Evolutionary conservation across 164 flowering plant species (phyloP), one percentile per base, ranked within the genome.

Genomic region (Aristolochia contorta): DNA sequence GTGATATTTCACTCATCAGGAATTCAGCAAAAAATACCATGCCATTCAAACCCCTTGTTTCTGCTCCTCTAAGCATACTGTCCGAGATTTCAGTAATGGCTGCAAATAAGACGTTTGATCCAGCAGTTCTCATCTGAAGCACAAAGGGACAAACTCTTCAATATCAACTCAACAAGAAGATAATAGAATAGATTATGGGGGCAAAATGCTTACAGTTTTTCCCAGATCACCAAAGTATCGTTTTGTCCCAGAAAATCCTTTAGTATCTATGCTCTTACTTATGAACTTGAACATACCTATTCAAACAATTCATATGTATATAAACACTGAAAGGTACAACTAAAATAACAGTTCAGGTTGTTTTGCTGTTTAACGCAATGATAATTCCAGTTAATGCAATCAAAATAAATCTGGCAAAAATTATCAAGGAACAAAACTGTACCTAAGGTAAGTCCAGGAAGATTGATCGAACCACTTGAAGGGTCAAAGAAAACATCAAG

Each of bases 401-500:
- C 3, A 37, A 37, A 37, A 37, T 4, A 37, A 37, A 37, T 37
- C 43, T 37, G 43, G 43, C 10, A 10, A 37, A 3, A 8, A 10
- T 37, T 37, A 37, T 16, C 6, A 32, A 20, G 30, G 30, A 67
- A 72, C n/a, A 61, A 12, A 14, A 59, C 21, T 10, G 65, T 83
- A 92, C 98, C 98, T 66, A 87, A 63, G 48, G 96, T 89, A 55
- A 89, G 73, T 55, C 98, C 98, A 37, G 89, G 96, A 69, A 93
- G 74, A 81, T 75, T 83, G 61, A 78, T 60, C 55, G 72, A 72
- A 61, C 84, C 91, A 67, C 71, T 76, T 30, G 98, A 86, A 57
- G 98, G 97, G 73, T 93, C 97, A 76, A 89, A 93, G 72, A 89
- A 93, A 57, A 86, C 80, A 79, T 93, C 98, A 33, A 93, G 89